Percentiles rank a stretch among this genome's conserved stretches.
These are phyloP conservation scores for Brassica juncea DNA, from an alignment of 345 rosid genomes.

Conservation along the genomic window DNA sequence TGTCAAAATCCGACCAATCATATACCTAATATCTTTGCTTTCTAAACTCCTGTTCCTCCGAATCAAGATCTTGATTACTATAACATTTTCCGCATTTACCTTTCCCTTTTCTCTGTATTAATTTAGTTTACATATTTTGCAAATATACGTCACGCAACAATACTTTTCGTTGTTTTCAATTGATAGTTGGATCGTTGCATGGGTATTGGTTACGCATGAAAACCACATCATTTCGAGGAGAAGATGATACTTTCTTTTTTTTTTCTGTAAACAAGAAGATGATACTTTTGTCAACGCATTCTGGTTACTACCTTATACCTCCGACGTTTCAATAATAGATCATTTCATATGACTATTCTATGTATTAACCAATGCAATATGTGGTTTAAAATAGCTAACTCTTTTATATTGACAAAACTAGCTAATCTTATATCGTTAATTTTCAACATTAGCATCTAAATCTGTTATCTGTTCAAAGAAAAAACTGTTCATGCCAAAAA, in stretches of 20 bases:
- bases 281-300: slow-evolving; percentile 12
- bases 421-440: not conserved
- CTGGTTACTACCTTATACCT: not conserved
- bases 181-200: slow-evolving; percentile 11
- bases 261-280: no score
- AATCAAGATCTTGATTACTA: slow-evolving; percentile 15
- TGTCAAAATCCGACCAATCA: slow-evolving; percentile 31
- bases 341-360: not conserved
- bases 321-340: not conserved
- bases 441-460: no score
- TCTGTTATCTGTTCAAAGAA: no score
- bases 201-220: slow-evolving; percentile 31
- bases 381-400: not conserved
- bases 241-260: no score
- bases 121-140: slow-evolving; percentile 11
- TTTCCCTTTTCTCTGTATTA: not conserved
- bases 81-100: not conserved
- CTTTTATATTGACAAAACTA: not conserved
- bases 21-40: slow-evolving; percentile 1
- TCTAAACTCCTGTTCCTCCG: slow-evolving; percentile 14
- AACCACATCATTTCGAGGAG: slow-evolving; percentile 5
- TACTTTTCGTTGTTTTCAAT: not conserved
- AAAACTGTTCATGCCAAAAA: no score
- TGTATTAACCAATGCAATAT: not conserved
- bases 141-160: slow-evolving; percentile 35